Conservation (phyloP, 257 asterid genomes). For the Ophiorrhiza pumila region DNA sequence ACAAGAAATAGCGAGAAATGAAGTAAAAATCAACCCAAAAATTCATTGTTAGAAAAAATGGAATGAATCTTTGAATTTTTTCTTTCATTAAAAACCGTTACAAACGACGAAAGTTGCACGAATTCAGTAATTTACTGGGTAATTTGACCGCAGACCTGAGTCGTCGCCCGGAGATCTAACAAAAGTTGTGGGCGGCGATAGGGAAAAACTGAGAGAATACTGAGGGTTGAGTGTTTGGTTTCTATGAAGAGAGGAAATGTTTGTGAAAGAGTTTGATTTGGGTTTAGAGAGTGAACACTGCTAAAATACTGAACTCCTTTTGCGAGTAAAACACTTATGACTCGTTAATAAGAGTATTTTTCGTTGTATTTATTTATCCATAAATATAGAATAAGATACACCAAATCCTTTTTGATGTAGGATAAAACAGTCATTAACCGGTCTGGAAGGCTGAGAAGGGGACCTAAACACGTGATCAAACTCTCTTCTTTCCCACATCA, state of each 20-base stretch:
- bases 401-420: not conserved
- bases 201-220: not conserved
- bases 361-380: not conserved
- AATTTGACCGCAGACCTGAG: not conserved
- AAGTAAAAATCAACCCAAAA: not conserved
- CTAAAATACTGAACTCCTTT: slow-evolving; percentile 10
- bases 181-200: slow-evolving; percentile 6
- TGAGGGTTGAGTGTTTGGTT: not conserved
- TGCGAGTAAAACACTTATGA: slow-evolving; percentile 17
- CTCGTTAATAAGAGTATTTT: slow-evolving; percentile 10
- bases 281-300: slow-evolving; percentile 2
- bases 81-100: no score
- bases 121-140: no score
- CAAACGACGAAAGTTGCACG: no score
- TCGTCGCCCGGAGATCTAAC: slow-evolving; percentile 19
- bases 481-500: not conserved
- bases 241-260: not conserved
- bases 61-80: not conserved
- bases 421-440: not conserved
- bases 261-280: not conserved
- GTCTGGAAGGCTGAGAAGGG: not conserved
- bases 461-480: slow-evolving; percentile 13
- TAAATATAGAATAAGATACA: not conserved
- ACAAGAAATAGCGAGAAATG: not conserved
- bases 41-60: not conserved